Conservation (phyloP, 23 red algal genomes). For the Agarophyton chilense region DNA sequence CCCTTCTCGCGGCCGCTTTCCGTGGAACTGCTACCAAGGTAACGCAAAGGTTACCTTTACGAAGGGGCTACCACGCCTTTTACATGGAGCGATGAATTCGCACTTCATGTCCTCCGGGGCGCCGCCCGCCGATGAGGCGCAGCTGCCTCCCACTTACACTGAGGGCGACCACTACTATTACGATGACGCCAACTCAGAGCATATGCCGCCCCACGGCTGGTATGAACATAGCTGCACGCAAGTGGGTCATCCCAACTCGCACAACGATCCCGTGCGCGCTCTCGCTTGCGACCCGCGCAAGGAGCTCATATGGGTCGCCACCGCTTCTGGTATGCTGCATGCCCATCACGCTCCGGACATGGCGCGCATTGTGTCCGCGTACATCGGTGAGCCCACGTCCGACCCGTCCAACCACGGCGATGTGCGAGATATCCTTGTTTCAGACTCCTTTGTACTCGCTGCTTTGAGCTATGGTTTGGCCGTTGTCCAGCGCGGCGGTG, state of each 20-base stretch:
- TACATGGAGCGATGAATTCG: slow-evolving; percentile 11
- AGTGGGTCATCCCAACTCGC: slow-evolving; percentile 19
- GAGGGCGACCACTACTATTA: slow-evolving; percentile 3
- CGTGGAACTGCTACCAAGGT: too few relatives aligned
- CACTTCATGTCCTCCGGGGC: neutral
- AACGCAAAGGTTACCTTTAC: too few relatives aligned
- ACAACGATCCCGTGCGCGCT: slow-evolving; percentile 59
- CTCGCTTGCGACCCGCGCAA: slow-evolving; percentile 66
- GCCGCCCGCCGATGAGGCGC: slow-evolving; percentile 8
- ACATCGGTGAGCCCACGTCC: slow-evolving; percentile 45
- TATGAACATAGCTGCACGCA: slow-evolving; percentile 64
- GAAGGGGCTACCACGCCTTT: neutral
- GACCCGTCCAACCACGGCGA: slow-evolving; percentile 24
- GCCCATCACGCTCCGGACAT: slow-evolving; percentile 58
- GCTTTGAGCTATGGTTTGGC: slow-evolving; percentile 52
- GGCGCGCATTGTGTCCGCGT: slow-evolving; percentile 57
- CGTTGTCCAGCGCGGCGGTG: slow-evolving; percentile 55
- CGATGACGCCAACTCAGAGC: neutral
- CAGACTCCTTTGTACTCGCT: slow-evolving; percentile 40
- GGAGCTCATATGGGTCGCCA: slow-evolving; percentile 67
- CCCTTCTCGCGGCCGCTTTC: neutral
- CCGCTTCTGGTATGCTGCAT: slow-evolving; percentile 66
- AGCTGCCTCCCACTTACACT: neutral
- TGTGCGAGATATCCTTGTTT: slow-evolving; percentile 60
- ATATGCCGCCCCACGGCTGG: slow-evolving; percentile 30